phyloP scores from a whole-genome alignment of 2,329 filamentous ascomycete species.

The Diplodia mutila region DNA sequence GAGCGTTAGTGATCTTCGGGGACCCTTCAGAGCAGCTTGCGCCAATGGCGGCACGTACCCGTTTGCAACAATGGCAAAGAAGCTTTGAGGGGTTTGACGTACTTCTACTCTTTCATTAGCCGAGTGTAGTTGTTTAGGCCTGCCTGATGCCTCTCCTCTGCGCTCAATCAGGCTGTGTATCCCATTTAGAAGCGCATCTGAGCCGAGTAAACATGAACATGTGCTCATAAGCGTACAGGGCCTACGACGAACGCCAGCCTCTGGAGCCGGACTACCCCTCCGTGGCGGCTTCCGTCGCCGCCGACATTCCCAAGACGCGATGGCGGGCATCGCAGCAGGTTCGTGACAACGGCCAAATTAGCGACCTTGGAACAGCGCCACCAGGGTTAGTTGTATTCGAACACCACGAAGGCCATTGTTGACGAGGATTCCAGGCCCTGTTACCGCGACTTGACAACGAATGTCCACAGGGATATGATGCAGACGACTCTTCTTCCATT shows the following conservation, averaged over 20 bases:
- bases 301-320: conserved; percentile 15
- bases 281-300: conserved; percentile 19
- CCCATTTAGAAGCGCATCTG: not conserved
- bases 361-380: conserved; percentile 28
- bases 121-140: not conserved
- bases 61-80: too few species aligned
- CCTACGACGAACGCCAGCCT: conserved; percentile 55
- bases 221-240: conserved; percentile 38
- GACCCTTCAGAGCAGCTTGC: not conserved
- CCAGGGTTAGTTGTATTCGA: conserved; percentile 15
- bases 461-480: conserved; percentile 57
- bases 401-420: not conserved
- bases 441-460: conserved; percentile 58
- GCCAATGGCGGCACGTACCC: not conserved
- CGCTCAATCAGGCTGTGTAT: not conserved
- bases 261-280: conserved; percentile 54
- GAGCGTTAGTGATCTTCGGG: not conserved
- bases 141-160: not conserved
- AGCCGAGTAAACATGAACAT: not conserved
- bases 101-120: not conserved
- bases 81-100: too few species aligned
- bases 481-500: conserved; percentile 57
- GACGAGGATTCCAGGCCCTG: conserved; percentile 47
- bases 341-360: conserved; percentile 24
- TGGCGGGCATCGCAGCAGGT: not conserved